Evolutionary conservation across 2,329 filamentous ascomycete species (phyloP).

Genomic region (Penicillium frequentans): DNA sequence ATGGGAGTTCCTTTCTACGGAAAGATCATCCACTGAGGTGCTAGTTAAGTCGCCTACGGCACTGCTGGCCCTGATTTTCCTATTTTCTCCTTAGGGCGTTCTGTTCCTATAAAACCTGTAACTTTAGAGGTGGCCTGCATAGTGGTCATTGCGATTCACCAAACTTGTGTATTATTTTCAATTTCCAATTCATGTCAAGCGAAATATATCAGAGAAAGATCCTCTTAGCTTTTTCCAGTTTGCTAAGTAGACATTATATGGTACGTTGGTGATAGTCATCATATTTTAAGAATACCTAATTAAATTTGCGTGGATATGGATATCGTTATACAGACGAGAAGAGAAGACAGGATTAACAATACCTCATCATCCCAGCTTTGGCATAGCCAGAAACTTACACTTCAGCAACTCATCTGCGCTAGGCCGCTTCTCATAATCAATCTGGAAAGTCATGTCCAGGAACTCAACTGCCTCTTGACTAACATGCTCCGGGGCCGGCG

Average conservation of each 20-base stretch:
- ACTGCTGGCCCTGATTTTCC: background rate
- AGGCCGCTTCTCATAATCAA: constrained; percentile 88
- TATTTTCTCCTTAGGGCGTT: constrained; percentile 8
- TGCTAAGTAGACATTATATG: background rate
- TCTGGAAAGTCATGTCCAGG: constrained; percentile 86
- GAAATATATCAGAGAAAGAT: constrained; percentile 9
- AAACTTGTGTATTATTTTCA: constrained; percentile 24
- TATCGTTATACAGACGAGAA: constrained; percentile 18
- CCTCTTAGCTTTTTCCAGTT: background rate
- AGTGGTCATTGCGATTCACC: constrained; percentile 25
- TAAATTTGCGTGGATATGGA: constrained; percentile 14
- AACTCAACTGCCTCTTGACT: constrained; percentile 83
- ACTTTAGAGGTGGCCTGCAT: constrained; percentile 27
- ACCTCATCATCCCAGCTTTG: constrained; percentile 32
- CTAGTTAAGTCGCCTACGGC: background rate
- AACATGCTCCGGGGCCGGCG: constrained; percentile 82
- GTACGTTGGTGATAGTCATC: background rate
- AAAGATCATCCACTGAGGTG: constrained; percentile 58
- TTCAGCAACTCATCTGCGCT: constrained; percentile 87
- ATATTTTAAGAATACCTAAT: background rate
- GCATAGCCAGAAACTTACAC: constrained; percentile 72
- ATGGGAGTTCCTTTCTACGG: constrained; percentile 81
- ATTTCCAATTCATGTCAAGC: constrained; percentile 13
- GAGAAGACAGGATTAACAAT: background rate
- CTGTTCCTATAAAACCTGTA: constrained; percentile 23